These are phyloP conservation scores for Platismatia glauca DNA, from an alignment of 495 filamentous ascomycete species.

Conservation along the genomic window DNA sequence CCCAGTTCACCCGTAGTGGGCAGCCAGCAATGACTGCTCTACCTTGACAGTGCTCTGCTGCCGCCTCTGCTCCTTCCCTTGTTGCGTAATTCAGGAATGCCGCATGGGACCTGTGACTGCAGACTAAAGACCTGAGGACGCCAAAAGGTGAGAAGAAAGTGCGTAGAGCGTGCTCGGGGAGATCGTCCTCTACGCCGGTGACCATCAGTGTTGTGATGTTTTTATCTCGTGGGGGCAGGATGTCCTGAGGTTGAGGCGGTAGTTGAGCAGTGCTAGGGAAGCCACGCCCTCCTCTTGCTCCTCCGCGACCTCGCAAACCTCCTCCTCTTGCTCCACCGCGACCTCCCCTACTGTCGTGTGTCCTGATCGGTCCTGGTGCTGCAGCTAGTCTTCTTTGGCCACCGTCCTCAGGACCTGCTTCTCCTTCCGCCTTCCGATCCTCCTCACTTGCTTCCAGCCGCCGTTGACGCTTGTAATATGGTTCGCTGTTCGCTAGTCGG, in stretches of 20 bases:
- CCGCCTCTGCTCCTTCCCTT: constrained; percentile 72
- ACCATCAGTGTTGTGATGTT: constrained; percentile 88
- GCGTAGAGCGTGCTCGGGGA: constrained; percentile 83
- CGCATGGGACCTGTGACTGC: constrained; percentile 92
- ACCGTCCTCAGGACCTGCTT: constrained; percentile 39
- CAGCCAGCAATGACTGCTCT: constrained; percentile 76
- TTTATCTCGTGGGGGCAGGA: constrained; percentile 68
- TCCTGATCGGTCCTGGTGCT: constrained; percentile 57
- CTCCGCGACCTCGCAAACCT: constrained; percentile 37
- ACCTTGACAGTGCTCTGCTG: constrained; percentile 76
- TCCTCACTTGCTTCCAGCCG: constrained; percentile 50
- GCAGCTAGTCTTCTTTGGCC: constrained; percentile 27
- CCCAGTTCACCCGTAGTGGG: constrained; percentile 84
- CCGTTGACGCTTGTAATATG: constrained; percentile 81
- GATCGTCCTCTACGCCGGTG: constrained; percentile 91
- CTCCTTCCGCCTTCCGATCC: constrained; percentile 30
- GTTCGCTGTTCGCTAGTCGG: constrained; percentile 80
- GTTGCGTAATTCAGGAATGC: constrained; percentile 90
- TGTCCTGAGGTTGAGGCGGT: constrained; percentile 73
- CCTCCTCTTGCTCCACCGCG: constrained; percentile 45
- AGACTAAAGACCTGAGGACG: constrained; percentile 78
- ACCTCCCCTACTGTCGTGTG: constrained; percentile 41
- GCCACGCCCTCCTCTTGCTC: constrained; percentile 47
- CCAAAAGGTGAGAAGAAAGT: constrained; percentile 85
- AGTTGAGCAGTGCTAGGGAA: constrained; percentile 65